Evolutionary conservation across 306 rosid species (phyloP).

Genomic region (Arachis hypogaea): DNA sequence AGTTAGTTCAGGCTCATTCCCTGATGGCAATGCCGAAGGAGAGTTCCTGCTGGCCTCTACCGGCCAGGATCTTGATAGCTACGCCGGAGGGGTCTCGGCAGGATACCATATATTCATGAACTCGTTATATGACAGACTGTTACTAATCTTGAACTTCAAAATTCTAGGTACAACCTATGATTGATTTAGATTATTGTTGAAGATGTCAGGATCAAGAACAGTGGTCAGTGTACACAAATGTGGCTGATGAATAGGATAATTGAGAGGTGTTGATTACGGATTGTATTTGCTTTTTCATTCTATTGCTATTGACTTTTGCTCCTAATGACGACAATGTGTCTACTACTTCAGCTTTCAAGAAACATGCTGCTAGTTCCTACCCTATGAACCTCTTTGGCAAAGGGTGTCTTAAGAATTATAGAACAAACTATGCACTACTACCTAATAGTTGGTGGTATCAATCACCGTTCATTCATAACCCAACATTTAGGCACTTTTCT

Average conservation of each 20-base stretch:
- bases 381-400: not conserved
- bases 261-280: not conserved
- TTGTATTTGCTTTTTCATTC: not conserved
- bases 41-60: too few species aligned
- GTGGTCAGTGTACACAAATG: conserved; percentile 8
- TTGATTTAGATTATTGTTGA: conserved; percentile 19
- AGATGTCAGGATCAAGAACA: conserved; percentile 25
- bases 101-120: too few species aligned
- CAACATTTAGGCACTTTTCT: not conserved
- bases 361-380: conserved; percentile 13
- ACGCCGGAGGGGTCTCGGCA: too few species aligned
- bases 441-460: not conserved
- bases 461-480: not conserved
- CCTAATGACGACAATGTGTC: conserved; percentile 13
- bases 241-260: conserved; percentile 24
- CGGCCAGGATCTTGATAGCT: too few species aligned
- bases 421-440: not conserved
- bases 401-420: not conserved
- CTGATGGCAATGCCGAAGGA: too few species aligned
- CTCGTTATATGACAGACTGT: too few species aligned
- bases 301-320: not conserved
- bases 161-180: conserved; percentile 1
- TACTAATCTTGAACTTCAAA: not conserved
- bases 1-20: too few species aligned
- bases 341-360: conserved; percentile 12